A percentile compares a stretch with the other conserved stretches of the same genome.
Conservation (phyloP, 306 rosid genomes). For the Datisca glomerata region DNA sequence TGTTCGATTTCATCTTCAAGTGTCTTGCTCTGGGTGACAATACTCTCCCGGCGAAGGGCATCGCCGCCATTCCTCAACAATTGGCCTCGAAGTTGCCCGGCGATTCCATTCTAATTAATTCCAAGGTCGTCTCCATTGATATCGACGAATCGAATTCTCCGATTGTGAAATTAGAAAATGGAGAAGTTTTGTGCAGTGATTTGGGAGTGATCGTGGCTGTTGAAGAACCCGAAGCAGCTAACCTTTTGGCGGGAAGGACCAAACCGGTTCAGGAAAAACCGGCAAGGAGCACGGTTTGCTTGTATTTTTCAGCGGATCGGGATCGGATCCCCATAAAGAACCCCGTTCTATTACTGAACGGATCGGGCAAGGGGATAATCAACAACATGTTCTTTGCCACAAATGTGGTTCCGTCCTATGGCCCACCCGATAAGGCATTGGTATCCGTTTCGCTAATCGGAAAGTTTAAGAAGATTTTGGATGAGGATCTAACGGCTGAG, state of each 20-base stretch:
- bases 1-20: constrained; percentile 77
- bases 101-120: constrained; percentile 35
- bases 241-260: constrained; percentile 26
- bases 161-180: constrained; percentile 43
- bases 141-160: constrained; percentile 15
- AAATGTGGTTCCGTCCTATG: constrained; percentile 68
- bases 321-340: constrained; percentile 34
- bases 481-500: constrained; percentile 32
- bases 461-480: constrained; percentile 21
- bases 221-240: constrained; percentile 48
- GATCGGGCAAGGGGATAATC: constrained; percentile 75
- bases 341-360: constrained; percentile 55
- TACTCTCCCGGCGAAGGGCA: constrained; percentile 72
- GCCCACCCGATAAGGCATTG: constrained; percentile 46
- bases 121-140: constrained; percentile 40
- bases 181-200: constrained; percentile 43
- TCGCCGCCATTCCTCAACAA: constrained; percentile 63
- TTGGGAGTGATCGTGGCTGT: constrained; percentile 67
- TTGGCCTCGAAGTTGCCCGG: constrained; percentile 43
- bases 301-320: constrained; percentile 42
- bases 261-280: constrained; percentile 25
- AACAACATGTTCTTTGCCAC: constrained; percentile 90
- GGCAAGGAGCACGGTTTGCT: constrained; percentile 60
- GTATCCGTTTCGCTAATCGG: constrained; percentile 64
- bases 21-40: constrained; percentile 86